Evolutionary conservation across 805 yeast genomes (phyloP).

Genomic region (Wickerhamia fluorescens): DNA sequence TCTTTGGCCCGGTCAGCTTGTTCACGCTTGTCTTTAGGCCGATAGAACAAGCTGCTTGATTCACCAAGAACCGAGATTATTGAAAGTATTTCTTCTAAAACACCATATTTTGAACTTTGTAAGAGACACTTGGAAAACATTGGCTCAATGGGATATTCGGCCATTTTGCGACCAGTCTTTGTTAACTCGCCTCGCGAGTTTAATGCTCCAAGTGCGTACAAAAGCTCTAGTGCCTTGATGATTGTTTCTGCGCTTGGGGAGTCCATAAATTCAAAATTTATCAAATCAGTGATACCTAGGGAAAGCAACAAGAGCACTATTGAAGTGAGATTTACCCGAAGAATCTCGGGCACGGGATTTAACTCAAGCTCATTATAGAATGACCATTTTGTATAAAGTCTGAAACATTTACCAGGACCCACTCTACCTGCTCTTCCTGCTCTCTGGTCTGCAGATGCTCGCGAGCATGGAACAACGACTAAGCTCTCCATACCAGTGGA

Average conservation of each 20-base stretch:
- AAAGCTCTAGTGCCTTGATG: slow-evolving; percentile 66
- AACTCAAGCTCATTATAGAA: slow-evolving; percentile 69
- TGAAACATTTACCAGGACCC: slow-evolving; percentile 48
- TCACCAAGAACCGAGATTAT: slow-evolving; percentile 82
- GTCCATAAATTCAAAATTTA: slow-evolving; percentile 86
- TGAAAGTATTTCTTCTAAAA: slow-evolving; percentile 62
- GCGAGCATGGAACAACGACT: slow-evolving; percentile 39
- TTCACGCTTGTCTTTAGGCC: slow-evolving; percentile 62
- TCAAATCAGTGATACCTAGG: slow-evolving; percentile 75
- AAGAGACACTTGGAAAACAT: slow-evolving; percentile 74
- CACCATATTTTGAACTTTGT: slow-evolving; percentile 51
- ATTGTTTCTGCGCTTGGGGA: slow-evolving; percentile 73
- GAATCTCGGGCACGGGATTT: slow-evolving; percentile 87
- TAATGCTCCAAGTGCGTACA: slow-evolving; percentile 85
- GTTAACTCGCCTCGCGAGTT: slow-evolving; percentile 77
- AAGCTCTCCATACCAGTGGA: slow-evolving; percentile 39
- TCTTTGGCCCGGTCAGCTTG: slow-evolving; percentile 61
- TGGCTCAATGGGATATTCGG: slow-evolving; percentile 89
- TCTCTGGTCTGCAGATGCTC: slow-evolving; percentile 40
- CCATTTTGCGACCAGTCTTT: slow-evolving; percentile 72
- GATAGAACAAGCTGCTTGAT: slow-evolving; percentile 58
- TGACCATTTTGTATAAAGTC: slow-evolving; percentile 81
- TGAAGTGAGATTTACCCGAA: slow-evolving; percentile 71
- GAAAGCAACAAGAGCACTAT: slow-evolving; percentile 74
- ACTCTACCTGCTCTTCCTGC: slow-evolving; percentile 45